phyloP scores from a whole-genome alignment of 805 yeast genomes.

The Myxozyma mucilagina region DNA sequence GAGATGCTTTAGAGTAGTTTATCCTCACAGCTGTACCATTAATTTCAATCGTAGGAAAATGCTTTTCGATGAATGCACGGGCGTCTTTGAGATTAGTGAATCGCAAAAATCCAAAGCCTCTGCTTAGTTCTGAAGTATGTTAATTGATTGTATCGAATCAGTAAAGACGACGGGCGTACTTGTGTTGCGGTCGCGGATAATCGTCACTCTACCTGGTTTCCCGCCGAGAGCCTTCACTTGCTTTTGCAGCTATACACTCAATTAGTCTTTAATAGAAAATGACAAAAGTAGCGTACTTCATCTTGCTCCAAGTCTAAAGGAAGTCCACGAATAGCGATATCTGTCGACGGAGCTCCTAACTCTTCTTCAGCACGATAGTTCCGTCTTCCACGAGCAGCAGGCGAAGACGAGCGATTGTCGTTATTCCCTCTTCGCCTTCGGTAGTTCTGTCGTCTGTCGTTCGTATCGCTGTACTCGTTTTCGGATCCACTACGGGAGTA shows the following conservation, averaged over 20 bases:
- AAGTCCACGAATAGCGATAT: constrained; percentile 1
- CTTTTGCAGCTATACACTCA: background rate
- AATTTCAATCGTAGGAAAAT: constrained; percentile 2
- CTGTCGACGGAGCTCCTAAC: background rate
- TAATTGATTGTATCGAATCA: background rate
- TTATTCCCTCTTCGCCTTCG: background rate
- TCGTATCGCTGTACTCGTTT: background rate
- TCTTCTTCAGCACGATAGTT: background rate
- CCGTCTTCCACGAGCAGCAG: background rate
- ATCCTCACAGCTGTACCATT: background rate
- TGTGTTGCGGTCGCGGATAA: constrained; percentile 22
- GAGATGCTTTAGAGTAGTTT: background rate
- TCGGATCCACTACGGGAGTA: background rate
- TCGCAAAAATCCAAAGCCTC: constrained; percentile 22
- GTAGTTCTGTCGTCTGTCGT: background rate
- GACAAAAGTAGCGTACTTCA: background rate
- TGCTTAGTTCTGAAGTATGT: constrained; percentile 2
- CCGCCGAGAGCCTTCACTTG: background rate
- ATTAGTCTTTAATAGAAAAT: background rate
- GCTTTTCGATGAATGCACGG: constrained; percentile 5
- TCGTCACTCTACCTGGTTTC: constrained; percentile 11
- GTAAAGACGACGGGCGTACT: constrained; percentile 6
- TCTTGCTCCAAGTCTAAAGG: background rate
- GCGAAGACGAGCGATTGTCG: background rate
- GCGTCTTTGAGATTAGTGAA: constrained; percentile 11